Base-by-base conservation (phyloP, 1,284 basidiomycete species). In the Heterobasidion parviporum region DNA sequence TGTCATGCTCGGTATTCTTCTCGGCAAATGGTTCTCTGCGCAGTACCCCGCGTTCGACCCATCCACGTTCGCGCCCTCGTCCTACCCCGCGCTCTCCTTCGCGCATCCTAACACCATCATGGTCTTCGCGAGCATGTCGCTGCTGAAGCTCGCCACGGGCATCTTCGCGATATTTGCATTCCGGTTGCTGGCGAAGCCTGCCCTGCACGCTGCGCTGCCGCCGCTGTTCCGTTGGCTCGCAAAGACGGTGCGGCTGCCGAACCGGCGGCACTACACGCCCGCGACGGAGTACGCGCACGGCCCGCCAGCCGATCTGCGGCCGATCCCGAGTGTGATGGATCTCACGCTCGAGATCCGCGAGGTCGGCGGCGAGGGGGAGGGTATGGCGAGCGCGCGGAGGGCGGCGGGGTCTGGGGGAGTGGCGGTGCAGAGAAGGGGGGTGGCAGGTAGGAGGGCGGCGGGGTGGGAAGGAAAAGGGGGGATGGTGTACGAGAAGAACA, bases 281-380 rank as follows among this genome's bases (percentile, higher is more conserved):
- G 93, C 93, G 8, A 94, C 91, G 61, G 91, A 92, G 63, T 94
- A 94, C 69, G 78, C 77, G 43, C 76, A 70, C 45, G 79, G 87
- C 0, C 89, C 88, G 0, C 75, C 76, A 16, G 81, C 87, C 53
- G 65, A 72, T 2, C 72, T 95, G 53, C 81, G 82, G 48, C 76
- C 91, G 0, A 85, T 95, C 60, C 94, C 94, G 6, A 90, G 86
- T 66, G 84, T 96, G 41, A 87, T 95, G 55, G 89, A 95, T 67
- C 75, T 96, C 52, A 89, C 94, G 67, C 74, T 96, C 12, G 80
- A 87, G 0, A 70, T 76, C 15, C 61, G 66, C 49, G 60, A 73
- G 53, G 70, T 70, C 54, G 67, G 70, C 54, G 72, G 71, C 56
- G 67, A 68, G 6, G 62, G 67, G 56, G 65, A 58, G 4, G 64